Base-by-base conservation (phyloP, 2,329 filamentous ascomycete genomes). In the Nemania serpens region DNA sequence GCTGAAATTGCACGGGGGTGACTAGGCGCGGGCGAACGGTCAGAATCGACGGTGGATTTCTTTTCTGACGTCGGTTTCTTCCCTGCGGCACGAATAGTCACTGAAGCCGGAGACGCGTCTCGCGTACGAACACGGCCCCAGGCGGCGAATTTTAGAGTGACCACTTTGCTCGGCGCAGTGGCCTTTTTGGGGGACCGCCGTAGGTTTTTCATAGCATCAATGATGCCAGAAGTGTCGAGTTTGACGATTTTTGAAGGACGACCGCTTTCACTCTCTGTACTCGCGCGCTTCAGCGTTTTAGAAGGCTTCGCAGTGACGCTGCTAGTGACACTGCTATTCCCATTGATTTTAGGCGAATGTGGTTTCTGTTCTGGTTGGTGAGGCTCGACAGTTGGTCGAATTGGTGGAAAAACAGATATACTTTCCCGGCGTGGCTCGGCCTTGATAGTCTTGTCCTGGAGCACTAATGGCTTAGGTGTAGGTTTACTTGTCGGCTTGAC, bases 161-260 rank as follows among this genome's bases (percentile, higher is more conserved):
- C 64, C 2, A 68, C 7, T 49, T 65, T 66, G 10, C 33, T 67
- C 1, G 18, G 54, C 36, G 68, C 15, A 13, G 11, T n/a, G 11
- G 4, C 11, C 36, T 39, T 39, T 39, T 39, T 39, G 25, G 25
- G 25, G 25, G 25, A 29, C 7, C 4, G 54, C 20, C 64, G 68
- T 29, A 73, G 59, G n/a, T 62, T 60, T 18, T 61, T 61, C 50
- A 68, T 56, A 25, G 52, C 64, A 20, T 58, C 51, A 1, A 68
- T 64, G 11, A 75, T 68, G 9, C 43, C 65, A 39, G 69, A 71
- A 5, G 71, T 74, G 18, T 73, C 59, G 11, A 75, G 67, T 57
- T 73, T 74, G n/a, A 75, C 59, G 6, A 75, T 66, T 65, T 75
- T 75, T 5, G 67, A 70, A 15, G 72, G 72, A 11, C 71, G 67